These are phyloP conservation scores for Metschnikowia corniflorae DNA, from an alignment of 805 yeast genomes.

Conservation along the genomic window DNA sequence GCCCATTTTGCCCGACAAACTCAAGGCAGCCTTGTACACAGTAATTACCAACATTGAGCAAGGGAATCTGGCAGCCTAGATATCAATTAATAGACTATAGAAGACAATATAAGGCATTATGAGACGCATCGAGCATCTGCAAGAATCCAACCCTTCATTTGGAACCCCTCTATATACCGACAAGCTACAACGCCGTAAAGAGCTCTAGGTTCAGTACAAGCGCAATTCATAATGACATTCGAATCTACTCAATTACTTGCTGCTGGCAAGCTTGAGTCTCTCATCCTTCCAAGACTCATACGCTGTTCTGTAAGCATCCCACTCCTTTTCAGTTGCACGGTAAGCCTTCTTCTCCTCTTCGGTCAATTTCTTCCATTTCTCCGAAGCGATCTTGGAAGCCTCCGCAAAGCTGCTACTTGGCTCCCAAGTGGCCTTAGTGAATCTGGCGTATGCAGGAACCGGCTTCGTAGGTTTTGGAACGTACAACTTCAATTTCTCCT, in stretches of 20 bases:
- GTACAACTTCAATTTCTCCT: constrained; percentile 21
- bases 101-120: background rate
- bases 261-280: constrained; percentile 21
- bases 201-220: no score
- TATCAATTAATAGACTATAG: background rate
- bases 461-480: constrained; percentile 36
- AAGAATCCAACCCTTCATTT: no score
- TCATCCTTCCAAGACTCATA: constrained; percentile 30
- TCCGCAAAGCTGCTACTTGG: constrained; percentile 24
- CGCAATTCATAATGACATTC: no score
- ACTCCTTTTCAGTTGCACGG: constrained; percentile 18
- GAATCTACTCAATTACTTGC: background rate
- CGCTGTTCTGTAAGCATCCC: constrained; percentile 20
- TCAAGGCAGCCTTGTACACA: constrained; percentile 33
- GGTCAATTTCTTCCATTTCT: constrained; percentile 31
- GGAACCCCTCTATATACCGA: no score
- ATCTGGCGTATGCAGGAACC: constrained; percentile 28
- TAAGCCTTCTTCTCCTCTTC: constrained; percentile 27
- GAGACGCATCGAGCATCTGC: no score
- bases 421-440: constrained; percentile 26
- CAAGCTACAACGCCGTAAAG: no score
- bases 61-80: background rate
- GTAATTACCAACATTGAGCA: constrained; percentile 10
- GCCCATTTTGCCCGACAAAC: constrained; percentile 47
- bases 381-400: constrained; percentile 24